These are phyloP conservation scores for Cylindrotheca closterium DNA, from an alignment of 108 stramenopile genomes.

Conservation along the genomic window DNA sequence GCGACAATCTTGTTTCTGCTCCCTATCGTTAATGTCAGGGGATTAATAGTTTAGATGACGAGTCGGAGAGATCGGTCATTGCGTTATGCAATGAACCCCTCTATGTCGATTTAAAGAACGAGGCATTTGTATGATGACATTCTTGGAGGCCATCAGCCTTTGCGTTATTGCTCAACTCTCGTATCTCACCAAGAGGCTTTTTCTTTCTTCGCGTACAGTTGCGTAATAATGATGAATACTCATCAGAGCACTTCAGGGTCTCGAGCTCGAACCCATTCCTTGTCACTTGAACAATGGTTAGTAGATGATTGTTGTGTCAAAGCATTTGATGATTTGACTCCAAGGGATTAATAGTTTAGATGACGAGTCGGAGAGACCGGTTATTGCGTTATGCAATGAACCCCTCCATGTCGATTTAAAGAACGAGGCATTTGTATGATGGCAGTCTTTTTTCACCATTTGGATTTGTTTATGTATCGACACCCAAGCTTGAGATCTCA, in stretches of 20 bases:
- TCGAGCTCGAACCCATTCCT: too few species aligned
- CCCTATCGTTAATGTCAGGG: background rate
- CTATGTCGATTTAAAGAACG: conserved; percentile 46
- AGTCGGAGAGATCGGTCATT: conserved; percentile 37
- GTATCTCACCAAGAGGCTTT: background rate
- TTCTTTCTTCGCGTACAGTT: too few species aligned
- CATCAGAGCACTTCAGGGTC: too few species aligned
- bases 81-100: conserved; percentile 30
- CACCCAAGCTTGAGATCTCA: too few species aligned
- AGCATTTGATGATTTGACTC: too few species aligned
- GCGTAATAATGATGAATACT: too few species aligned
- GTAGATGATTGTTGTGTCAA: too few species aligned
- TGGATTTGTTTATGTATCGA: too few species aligned
- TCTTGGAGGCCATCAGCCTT: background rate
- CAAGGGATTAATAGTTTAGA: conserved; percentile 33
- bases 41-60: conserved; percentile 37
- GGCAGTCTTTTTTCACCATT: conserved; percentile 2
- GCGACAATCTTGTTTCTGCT: too few species aligned
- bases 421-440: conserved; percentile 57
- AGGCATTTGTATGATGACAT: conserved; percentile 51
- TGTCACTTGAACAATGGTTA: too few species aligned
- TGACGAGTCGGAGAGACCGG: conserved; percentile 46
- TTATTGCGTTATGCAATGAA: conserved; percentile 29
- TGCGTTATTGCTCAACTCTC: background rate
- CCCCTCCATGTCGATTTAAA: conserved; percentile 40